phyloP scores from a whole-genome alignment of 495 filamentous ascomycete genomes.

The Lichenothelia convexa region DNA sequence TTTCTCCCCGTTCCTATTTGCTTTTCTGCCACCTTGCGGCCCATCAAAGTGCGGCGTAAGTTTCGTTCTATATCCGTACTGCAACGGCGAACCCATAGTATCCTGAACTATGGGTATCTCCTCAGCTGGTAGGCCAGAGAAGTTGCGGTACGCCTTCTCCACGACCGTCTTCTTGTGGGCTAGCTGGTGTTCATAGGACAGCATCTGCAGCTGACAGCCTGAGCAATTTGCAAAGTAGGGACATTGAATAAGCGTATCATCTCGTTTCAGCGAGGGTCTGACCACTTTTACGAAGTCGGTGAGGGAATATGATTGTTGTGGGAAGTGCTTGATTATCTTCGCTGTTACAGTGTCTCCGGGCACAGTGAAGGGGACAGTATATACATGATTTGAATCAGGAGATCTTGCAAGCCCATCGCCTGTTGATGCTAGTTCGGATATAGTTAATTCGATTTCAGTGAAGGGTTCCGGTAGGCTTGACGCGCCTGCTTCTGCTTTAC shows the following conservation, averaged over 20 bases:
- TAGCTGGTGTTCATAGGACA: conserved; percentile 74
- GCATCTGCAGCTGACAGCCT: conserved; percentile 95
- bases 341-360: conserved; percentile 68
- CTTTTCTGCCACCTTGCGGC: conserved; percentile 30
- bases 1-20: conserved; percentile 25
- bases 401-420: conserved; percentile 67
- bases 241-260: conserved; percentile 61
- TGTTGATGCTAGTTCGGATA: conserved; percentile 66
- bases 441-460: conserved; percentile 58
- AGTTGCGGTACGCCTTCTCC: conserved; percentile 81
- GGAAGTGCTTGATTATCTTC: conserved; percentile 55
- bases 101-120: conserved; percentile 58
- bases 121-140: conserved; percentile 60
- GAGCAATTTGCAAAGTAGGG: conserved; percentile 74
- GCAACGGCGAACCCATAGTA: conserved; percentile 73
- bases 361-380: conserved; percentile 72
- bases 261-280: conserved; percentile 50
- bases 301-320: conserved; percentile 41
- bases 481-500: background rate
- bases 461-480: conserved; percentile 43
- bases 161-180: conserved; percentile 69
- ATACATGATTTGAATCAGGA: conserved; percentile 50
- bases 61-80: conserved; percentile 91
- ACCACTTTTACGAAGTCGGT: conserved; percentile 69
- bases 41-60: conserved; percentile 87